A percentile compares a stretch with the other conserved stretches of the same genome.
phyloP scores from a whole-genome alignment of 2,329 filamentous ascomycete species.

The Chaetomium globosum region DNA sequence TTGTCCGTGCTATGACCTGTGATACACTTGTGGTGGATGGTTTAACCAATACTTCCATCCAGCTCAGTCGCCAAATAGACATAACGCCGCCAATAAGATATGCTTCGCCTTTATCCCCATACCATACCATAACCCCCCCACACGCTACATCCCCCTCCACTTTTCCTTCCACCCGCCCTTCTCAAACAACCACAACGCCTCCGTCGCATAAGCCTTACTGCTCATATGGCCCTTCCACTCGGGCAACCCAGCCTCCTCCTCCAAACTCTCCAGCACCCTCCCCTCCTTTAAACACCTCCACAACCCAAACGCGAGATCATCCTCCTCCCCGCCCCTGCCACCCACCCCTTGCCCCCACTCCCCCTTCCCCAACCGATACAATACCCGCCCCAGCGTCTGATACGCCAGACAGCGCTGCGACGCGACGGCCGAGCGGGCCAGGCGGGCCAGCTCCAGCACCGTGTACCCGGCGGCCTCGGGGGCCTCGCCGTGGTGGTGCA shows the following conservation, averaged over 20 bases:
- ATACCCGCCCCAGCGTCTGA: slow-evolving; percentile 81
- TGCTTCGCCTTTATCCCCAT: background rate
- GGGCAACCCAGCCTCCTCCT: slow-evolving; percentile 70
- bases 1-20: background rate
- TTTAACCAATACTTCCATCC: background rate
- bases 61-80: too few relatives aligned
- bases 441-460: slow-evolving; percentile 77
- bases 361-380: slow-evolving; percentile 79
- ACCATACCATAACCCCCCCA: background rate
- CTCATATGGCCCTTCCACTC: slow-evolving; percentile 72
- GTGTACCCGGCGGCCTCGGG: slow-evolving; percentile 96
- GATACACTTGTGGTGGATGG: background rate
- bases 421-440: slow-evolving; percentile 79
- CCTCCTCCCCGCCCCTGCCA: slow-evolving; percentile 50
- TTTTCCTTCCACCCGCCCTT: slow-evolving; percentile 71
- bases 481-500: slow-evolving; percentile 92
- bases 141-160: slow-evolving; percentile 51
- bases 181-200: slow-evolving; percentile 83
- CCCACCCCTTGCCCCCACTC: slow-evolving; percentile 69
- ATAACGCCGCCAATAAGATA: background rate
- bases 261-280: slow-evolving; percentile 73
- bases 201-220: slow-evolving; percentile 79
- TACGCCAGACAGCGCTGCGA: slow-evolving; percentile 89
- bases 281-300: slow-evolving; percentile 80
- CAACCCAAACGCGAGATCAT: slow-evolving; percentile 72